A percentile compares a stretch with the other conserved stretches of the same genome.
These are phyloP conservation scores for Eimeria tenella DNA, from an alignment of 169 alveolate genomes.

Conservation along the genomic window DNA sequence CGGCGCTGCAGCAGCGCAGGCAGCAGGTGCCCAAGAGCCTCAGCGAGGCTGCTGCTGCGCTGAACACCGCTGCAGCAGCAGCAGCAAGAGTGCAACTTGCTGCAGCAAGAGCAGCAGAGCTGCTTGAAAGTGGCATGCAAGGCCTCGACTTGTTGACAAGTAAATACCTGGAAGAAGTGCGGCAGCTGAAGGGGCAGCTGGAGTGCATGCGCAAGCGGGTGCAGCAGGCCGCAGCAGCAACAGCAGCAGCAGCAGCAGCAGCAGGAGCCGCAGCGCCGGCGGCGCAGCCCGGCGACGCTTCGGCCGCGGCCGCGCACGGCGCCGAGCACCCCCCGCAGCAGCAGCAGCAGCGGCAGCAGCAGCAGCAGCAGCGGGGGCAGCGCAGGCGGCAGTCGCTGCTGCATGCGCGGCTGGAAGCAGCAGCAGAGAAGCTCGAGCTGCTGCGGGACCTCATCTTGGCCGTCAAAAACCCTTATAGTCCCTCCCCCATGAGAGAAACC, in stretches of 20 bases:
- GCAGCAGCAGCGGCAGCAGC: neutral
- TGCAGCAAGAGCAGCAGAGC: neutral
- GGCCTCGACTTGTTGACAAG: neutral
- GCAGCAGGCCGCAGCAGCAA: neutral
- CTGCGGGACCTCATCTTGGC: neutral
- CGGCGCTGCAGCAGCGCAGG: neutral
- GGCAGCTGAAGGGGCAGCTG: neutral
- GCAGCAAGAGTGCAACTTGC: neutral
- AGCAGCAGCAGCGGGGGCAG: neutral
- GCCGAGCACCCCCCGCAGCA: neutral
- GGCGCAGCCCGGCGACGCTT: too few species aligned
- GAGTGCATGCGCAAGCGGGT: neutral
- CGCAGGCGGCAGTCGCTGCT: neutral
- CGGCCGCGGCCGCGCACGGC: too few species aligned
- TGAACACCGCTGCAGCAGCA: constrained; percentile 1
- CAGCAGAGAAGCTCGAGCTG: neutral
- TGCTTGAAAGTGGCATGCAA: neutral
- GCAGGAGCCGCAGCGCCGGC: too few species aligned
- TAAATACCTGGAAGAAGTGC: neutral
- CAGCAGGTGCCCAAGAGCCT: neutral
- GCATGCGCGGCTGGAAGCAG: neutral
- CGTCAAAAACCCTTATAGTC: neutral
- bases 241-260: constrained; percentile 9
- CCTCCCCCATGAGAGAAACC: neutral
- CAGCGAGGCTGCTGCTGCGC: neutral